Percentiles rank a stretch among this genome's conserved stretches.
Conservation (phyloP, 345 rosid species). For the Murraya paniculata region DNA sequence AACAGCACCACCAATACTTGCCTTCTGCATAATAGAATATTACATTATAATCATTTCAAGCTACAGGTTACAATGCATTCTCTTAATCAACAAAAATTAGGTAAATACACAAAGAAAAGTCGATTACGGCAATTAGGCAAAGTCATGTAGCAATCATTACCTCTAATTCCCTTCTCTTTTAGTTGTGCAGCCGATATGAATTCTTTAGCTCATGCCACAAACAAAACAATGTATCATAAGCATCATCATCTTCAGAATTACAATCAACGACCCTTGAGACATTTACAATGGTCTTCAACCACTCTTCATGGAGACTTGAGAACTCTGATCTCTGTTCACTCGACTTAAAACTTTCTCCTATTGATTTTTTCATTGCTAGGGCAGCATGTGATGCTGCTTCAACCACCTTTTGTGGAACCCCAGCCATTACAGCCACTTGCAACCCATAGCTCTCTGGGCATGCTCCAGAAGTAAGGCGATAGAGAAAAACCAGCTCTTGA, state of each 20-base stretch:
- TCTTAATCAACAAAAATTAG: background rate
- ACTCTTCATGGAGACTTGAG: constrained; percentile 90
- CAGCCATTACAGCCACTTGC: constrained; percentile 90
- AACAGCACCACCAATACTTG: too few species aligned
- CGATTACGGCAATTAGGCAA: background rate
- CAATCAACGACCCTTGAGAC: constrained; percentile 26
- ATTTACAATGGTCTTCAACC: constrained; percentile 59
- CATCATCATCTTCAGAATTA: constrained; percentile 42
- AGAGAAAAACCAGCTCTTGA: constrained; percentile 66
- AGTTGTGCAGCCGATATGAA: constrained; percentile 18
- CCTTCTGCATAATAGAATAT: background rate
- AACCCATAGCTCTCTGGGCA: constrained; percentile 93
- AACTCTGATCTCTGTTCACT: constrained; percentile 79
- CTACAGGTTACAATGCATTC: background rate
- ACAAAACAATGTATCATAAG: constrained; percentile 61
- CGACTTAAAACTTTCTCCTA: constrained; percentile 65
- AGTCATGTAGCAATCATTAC: background rate
- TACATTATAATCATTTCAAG: background rate
- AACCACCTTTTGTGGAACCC: constrained; percentile 76
- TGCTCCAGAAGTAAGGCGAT: constrained; percentile 73
- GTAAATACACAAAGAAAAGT: background rate
- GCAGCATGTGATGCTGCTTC: constrained; percentile 60
- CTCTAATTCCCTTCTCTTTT: background rate
- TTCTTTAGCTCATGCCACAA: constrained; percentile 76
- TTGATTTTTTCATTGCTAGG: constrained; percentile 56